These are phyloP conservation scores for Rhododendron mucronatum DNA, from an alignment of 148 eudicot genomes.

Conservation along the genomic window DNA sequence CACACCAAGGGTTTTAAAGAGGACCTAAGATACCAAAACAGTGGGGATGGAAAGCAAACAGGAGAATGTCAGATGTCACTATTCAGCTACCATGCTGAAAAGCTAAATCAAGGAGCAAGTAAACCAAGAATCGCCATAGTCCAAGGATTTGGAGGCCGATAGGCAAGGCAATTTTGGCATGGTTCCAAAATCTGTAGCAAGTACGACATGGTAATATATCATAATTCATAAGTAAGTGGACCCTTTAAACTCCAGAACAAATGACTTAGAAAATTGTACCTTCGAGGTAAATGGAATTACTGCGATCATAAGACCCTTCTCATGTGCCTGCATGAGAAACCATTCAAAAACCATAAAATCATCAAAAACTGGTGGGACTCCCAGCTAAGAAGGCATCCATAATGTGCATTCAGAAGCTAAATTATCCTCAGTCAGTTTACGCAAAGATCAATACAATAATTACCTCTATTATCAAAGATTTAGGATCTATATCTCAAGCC, in stretches of 20 bases:
- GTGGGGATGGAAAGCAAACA: neutral
- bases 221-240: neutral
- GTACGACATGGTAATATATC: neutral
- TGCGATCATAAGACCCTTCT: constrained; percentile 23
- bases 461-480: constrained; percentile 20
- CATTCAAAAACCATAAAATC: neutral
- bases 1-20: constrained; percentile 18
- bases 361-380: neutral
- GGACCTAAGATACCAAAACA: constrained; percentile 5
- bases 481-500: constrained; percentile 23
- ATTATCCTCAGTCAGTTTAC: neutral
- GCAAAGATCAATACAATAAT: neutral
- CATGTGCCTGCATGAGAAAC: constrained; percentile 17
- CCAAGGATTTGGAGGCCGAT: constrained; percentile 20
- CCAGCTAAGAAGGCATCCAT: neutral
- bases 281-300: constrained; percentile 22
- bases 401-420: neutral
- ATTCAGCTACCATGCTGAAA: neutral
- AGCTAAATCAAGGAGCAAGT: neutral
- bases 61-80: neutral
- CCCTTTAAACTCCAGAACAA: neutral
- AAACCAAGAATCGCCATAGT: constrained; percentile 15
- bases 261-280: constrained; percentile 8
- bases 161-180: constrained; percentile 15
- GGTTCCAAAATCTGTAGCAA: constrained; percentile 20